Base-by-base conservation (phyloP, 2,329 filamentous ascomycete genomes). In the Byssothecium circinans region DNA sequence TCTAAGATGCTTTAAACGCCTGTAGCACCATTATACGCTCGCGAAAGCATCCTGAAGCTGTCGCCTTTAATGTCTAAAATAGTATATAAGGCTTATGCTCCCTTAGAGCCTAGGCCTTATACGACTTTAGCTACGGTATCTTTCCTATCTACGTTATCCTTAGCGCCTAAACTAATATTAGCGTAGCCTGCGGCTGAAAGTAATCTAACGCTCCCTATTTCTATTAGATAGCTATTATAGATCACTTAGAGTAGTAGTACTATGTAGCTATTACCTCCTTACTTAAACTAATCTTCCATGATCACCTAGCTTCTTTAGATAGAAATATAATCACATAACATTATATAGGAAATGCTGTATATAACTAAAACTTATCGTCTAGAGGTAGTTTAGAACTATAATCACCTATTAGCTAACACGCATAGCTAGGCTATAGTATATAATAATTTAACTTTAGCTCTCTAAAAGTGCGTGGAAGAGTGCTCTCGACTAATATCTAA, bases 301-400 rank as follows among this genome's bases (percentile, higher is more conserved):
- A 52, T 52, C 35, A 38, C 45, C 12, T n/a, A n/a, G 18, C 41
- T 52, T 42, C 46, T 52, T 34, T 41, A 33, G 29, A 46, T 29
- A 23, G 49, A 52, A 29, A 52, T 52, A 22, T 23, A 52, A 44
- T 42, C 49, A 36, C 49, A 52, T 27, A 52, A 52, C 32, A 52
- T 46, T 23, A 52, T 41, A 22, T 29, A 32, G 17, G 45, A 52
- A 20, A 52, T 52, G 49, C 39, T 52, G 19, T 40, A 52, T 37
- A 23, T 32, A 43, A 49, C 49, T 23, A 45, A 52, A 36, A 18
- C 43, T n/a, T 33, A 33, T 7, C 49, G 49, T 23, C 32, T 52
- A 22, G 23, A 45, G 29, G 45, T 45, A 5, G 46, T 38, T 35
- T 41, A 49, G 25, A n/a, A 43, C 22, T 43, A 18, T 18, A 35